Conservation (phyloP, 176 grass and related monocot genomes). For the Rhynchospora tenuis region DNA sequence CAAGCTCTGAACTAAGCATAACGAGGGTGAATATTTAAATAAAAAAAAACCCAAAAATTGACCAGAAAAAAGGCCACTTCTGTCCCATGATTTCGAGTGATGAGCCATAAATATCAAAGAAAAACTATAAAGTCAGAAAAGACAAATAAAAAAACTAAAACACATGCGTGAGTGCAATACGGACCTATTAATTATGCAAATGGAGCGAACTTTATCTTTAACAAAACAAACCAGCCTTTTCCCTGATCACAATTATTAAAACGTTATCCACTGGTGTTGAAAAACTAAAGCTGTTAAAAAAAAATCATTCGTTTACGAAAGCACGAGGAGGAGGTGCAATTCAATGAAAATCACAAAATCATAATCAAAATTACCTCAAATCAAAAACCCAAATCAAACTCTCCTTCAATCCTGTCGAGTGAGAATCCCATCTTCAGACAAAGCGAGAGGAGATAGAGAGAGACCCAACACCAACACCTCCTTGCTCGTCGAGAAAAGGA, state of each 20-base stretch:
- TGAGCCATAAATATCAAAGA: background rate
- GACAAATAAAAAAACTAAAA: background rate
- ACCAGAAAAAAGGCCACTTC: too few species aligned
- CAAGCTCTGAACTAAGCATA: background rate
- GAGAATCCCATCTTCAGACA: conserved; percentile 4
- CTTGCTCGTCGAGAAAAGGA: background rate
- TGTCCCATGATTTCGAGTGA: background rate
- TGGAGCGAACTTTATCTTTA: background rate
- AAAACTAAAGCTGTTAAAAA: background rate
- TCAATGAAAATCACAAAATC: background rate
- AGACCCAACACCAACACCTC: background rate
- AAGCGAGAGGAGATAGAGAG: background rate
- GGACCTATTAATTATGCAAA: background rate
- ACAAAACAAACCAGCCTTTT: background rate
- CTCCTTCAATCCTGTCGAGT: background rate
- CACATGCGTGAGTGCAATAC: background rate
- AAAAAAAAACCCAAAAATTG: background rate
- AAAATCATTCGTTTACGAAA: too few species aligned
- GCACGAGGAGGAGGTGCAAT: background rate
- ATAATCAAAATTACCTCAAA: background rate
- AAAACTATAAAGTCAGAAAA: background rate
- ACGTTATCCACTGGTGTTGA: background rate
- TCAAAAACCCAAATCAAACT: background rate
- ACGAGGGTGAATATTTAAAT: background rate
- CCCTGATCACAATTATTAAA: background rate